Evolutionary conservation across 2,329 filamentous ascomycete genomes (phyloP), one percentile per base, ranked within the genome.

Genomic region (Penicillium sp.): DNA sequence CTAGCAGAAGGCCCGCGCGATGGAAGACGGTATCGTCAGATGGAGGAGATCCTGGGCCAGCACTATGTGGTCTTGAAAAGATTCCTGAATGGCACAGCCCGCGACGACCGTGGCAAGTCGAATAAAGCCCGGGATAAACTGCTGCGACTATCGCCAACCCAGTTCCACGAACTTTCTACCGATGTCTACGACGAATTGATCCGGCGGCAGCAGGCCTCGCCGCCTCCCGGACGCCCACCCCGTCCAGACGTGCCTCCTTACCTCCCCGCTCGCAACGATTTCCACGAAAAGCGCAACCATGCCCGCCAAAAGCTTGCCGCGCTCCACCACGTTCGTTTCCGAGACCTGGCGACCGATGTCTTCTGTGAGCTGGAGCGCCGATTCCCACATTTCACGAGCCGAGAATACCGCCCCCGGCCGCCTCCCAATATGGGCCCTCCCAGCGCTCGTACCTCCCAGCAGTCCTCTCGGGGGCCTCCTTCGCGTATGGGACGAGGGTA

Each of bases 281-380:
- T 97, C 76, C 94, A 99, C 74, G 92, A 92, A 2, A 99, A 97
- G 77, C 88, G 94, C 61, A 99, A 99, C 72, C 92, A 97, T 74
- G 94, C 94, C n/a, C 86, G 94, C 40, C 92, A 97, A 75, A 95
- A 96, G 74, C 84, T 99, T 21, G 93, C 92, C 0, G 96, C 92
- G 0, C 84, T 99, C 15, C 91, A 92, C 3, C 87, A 89, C 23
- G 87, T 91, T 27, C 84, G 93, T 57, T 99, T 99, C 71, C 85
- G 91, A 65, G 92, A 97, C 70, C 82, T 99, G 7, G 93, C 92
- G 10, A 96, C 92, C 41, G 94, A 99, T 76, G 93, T 99, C 19
- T 97, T 94, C 72, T 95, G 90, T 76, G 94, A 99, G 73, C 79
- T 97, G 59, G 94, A 97, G 75, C 84, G 94, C 61, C 83, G 94